Percentiles rank a stretch among this genome's conserved stretches.
These are phyloP conservation scores for Turnera subulata DNA, from an alignment of 345 rosid genomes.

Conservation along the genomic window DNA sequence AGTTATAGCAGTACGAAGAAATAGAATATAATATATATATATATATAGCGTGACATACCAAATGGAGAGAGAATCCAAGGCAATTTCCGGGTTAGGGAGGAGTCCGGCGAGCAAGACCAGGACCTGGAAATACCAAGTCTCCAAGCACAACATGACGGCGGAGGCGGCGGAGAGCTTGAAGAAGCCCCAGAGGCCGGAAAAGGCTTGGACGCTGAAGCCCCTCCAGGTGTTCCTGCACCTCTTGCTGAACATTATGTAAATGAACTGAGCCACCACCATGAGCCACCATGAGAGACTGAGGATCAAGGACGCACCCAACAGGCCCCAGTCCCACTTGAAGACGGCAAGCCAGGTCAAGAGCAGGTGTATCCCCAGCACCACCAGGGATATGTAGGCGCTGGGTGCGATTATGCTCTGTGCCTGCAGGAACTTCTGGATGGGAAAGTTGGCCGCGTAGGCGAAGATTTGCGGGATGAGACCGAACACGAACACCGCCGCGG, in stretches of 20 bases:
- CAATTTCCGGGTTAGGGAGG: constrained; percentile 15
- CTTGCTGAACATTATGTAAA: constrained; percentile 8
- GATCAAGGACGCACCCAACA: constrained; percentile 20
- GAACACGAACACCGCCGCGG: constrained; percentile 40
- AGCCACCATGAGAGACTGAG: constrained; percentile 26
- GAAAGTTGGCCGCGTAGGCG: constrained; percentile 46
- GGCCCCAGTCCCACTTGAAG: constrained; percentile 20
- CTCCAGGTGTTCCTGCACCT: constrained; percentile 19
- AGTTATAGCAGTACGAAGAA: too few species aligned
- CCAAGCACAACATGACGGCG: constrained; percentile 29
- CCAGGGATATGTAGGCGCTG: constrained; percentile 21
- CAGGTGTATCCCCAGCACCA: constrained; percentile 12
- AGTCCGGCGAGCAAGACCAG: constrained; percentile 25
- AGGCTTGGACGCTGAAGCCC: constrained; percentile 19
- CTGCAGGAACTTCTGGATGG: constrained; percentile 39
- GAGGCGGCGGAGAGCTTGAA: constrained; percentile 33
- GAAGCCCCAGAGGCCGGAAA: constrained; percentile 18
- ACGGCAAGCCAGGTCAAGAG: constrained; percentile 19
- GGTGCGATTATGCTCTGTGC: constrained; percentile 25
- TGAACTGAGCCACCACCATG: constrained; percentile 18
- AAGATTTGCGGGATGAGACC: constrained; percentile 30
- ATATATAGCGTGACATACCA: too few species aligned
- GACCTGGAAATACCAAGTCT: constrained; percentile 26
- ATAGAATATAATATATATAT: too few species aligned
- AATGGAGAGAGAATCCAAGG: constrained; percentile 22